Percentiles rank a stretch among this genome's conserved stretches.
Evolutionary conservation across 1,284 basidiomycete species (phyloP).

Genomic region (Austroboletus novae-zelandiae): DNA sequence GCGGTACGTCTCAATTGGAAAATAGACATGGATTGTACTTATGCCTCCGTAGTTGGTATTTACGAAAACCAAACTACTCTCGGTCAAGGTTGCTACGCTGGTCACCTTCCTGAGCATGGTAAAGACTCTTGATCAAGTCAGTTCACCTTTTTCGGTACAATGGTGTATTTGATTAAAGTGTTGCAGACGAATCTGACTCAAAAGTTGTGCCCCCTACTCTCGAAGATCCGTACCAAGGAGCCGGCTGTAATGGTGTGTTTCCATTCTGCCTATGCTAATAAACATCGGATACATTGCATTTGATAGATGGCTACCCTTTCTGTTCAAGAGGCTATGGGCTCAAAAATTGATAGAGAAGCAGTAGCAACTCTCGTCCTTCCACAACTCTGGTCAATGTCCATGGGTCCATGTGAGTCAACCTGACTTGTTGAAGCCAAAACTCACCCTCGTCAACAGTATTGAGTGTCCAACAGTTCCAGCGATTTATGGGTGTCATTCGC

Average conservation of each 20-base stretch:
- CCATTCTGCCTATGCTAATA: not conserved
- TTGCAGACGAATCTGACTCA: slow-evolving; percentile 80
- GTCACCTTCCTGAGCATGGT: slow-evolving; percentile 91
- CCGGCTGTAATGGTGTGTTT: slow-evolving; percentile 82
- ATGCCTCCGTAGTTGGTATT: slow-evolving; percentile 68
- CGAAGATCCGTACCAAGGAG: slow-evolving; percentile 94
- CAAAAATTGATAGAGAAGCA: slow-evolving; percentile 92
- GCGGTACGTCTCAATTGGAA: slow-evolving; percentile 55
- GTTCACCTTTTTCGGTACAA: slow-evolving; percentile 7
- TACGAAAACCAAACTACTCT: slow-evolving; percentile 82
- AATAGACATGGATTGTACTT: slow-evolving; percentile 5
- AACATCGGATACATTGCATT: slow-evolving; percentile 1
- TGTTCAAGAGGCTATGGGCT: slow-evolving; percentile 96
- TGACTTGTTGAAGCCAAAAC: not conserved
- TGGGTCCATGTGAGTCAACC: slow-evolving; percentile 79
- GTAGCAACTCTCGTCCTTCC: slow-evolving; percentile 92
- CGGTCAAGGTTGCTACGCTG: slow-evolving; percentile 88
- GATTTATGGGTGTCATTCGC: slow-evolving; percentile 82
- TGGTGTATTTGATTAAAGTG: slow-evolving; percentile 4
- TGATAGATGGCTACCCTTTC: slow-evolving; percentile 84
- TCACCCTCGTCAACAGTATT: slow-evolving; percentile 54
- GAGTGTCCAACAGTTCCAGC: slow-evolving; percentile 87
- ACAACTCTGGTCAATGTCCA: slow-evolving; percentile 94
- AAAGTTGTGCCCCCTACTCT: slow-evolving; percentile 90
- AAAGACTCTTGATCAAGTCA: slow-evolving; percentile 87